phyloP scores from a whole-genome alignment of 2,329 filamentous ascomycete genomes.

The Colletotrichum scovillei region DNA sequence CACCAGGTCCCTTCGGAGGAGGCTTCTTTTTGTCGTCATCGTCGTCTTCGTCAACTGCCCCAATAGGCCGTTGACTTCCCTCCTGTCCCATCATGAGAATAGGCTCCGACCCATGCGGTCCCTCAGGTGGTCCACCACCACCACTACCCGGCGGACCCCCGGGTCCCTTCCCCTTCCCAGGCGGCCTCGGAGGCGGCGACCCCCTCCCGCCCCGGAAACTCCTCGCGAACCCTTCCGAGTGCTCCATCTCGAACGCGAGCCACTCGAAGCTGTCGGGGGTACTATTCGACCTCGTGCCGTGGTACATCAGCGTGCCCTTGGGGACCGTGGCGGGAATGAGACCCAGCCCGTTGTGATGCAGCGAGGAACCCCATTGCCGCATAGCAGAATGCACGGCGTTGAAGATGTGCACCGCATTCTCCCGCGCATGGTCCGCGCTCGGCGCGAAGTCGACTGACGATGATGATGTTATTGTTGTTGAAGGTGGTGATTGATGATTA shows the following conservation, averaged over 20 bases:
- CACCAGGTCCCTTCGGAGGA: background rate
- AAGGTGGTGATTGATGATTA: background rate
- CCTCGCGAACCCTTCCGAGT: conserved; percentile 73
- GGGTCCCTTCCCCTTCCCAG: background rate
- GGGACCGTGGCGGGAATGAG: conserved; percentile 76
- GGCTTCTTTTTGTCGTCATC: background rate
- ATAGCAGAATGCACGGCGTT: conserved; percentile 78
- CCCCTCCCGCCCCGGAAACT: conserved; percentile 13
- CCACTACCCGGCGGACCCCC: background rate
- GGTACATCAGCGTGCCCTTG: conserved; percentile 73
- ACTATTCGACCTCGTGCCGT: conserved; percentile 63
- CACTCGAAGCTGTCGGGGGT: conserved; percentile 70
- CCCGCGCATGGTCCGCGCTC: conserved; percentile 49
- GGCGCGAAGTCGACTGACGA: conserved; percentile 40
- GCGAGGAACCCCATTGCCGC: conserved; percentile 78
- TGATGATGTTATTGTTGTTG: background rate
- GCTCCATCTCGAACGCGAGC: conserved; percentile 83
- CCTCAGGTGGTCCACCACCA: background rate
- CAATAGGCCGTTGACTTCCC: background rate
- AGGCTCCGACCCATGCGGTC: background rate
- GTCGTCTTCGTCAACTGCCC: background rate
- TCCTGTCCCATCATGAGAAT: background rate
- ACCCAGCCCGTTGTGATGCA: conserved; percentile 82
- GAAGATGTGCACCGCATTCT: conserved; percentile 75
- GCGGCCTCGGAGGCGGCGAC: conserved; percentile 3